Base-by-base conservation (phyloP, 140 eudicot genomes). In the Bidens hawaiensis region DNA sequence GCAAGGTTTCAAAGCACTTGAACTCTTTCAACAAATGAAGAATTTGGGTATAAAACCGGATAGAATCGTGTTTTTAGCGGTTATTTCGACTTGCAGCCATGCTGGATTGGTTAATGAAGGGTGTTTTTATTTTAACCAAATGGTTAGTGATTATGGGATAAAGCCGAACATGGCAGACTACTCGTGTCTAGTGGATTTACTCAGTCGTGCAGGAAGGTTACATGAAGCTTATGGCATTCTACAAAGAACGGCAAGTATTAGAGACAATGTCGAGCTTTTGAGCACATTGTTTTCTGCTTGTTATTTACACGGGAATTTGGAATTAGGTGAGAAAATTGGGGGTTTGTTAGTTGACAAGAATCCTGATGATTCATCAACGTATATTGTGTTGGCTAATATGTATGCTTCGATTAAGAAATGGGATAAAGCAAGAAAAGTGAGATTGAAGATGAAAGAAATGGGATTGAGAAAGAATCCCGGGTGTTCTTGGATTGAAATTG, bases 381-480 rank as follows among this genome's bases (percentile, higher is more conserved):
- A 85, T 61, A 64, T 79, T 51, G 76, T 68, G 58, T 54, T 85
- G 58, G 83, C 84, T 19, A 85, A 85, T 31, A 69, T 85, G 76
- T 85, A 82, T 70, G 88, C 94, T 24, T 57, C 79, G 24, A 47
- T 23, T 8, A 72, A 76, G 65, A 73, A 73, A 41, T 82, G 94
- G 94, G 81, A 73, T 21, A 70, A 76, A 49, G 88, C 79, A 13
- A 67, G 80, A n/a, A 79, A 71, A 34, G 66, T 82, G 64, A 73
- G 94, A 70, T 34, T 70, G 62, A 82, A 82, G 28, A 81, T 81
- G 83, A 85, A 77, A 63, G 76, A 65, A 22, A 70, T 72, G 4
- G 86, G 85, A 16, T 43, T 76, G 78, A 80, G 66, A 51, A 85
- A 85, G 69, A 76, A 59, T 36, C 94, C 88, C 5, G 88, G 88